These are phyloP conservation scores for Nicotiana undulata DNA, from an alignment of 257 asterid genomes.

Conservation along the genomic window DNA sequence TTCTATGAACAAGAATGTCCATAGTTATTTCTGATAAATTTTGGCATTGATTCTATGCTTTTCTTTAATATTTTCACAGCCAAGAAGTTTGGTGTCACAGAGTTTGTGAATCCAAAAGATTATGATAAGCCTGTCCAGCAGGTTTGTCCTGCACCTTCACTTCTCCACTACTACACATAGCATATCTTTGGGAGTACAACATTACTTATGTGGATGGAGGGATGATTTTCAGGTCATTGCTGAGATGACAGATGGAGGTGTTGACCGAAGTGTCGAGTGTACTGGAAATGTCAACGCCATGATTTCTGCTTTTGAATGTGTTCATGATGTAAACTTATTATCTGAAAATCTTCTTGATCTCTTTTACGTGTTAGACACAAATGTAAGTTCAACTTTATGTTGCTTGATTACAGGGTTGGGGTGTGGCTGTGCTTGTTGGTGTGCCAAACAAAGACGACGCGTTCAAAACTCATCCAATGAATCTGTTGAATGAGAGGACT, in stretches of 20 bases:
- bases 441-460: slow-evolving; percentile 70
- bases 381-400: not conserved
- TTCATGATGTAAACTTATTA: slow-evolving; percentile 53
- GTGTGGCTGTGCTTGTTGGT: slow-evolving; percentile 88
- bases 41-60: not conserved
- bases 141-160: slow-evolving; percentile 20
- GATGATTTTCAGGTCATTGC: slow-evolving; percentile 40
- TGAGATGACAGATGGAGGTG: slow-evolving; percentile 87
- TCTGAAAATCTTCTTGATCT: too few relatives aligned
- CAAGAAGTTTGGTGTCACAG: slow-evolving; percentile 69
- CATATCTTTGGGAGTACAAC: not conserved
- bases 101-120: slow-evolving; percentile 78
- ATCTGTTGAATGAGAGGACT: slow-evolving; percentile 70
- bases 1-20: not conserved
- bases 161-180: not conserved
- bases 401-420: slow-evolving; percentile 62
- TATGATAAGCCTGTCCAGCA: slow-evolving; percentile 65
- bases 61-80: slow-evolving; percentile 35
- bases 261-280: slow-evolving; percentile 76
- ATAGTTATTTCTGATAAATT: not conserved
- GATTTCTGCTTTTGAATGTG: slow-evolving; percentile 94
- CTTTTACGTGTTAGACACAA: not conserved
- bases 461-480: slow-evolving; percentile 65
- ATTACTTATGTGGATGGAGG: too few relatives aligned
- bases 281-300: slow-evolving; percentile 71